A percentile compares a stretch with the other conserved stretches of the same genome.
Conservation (phyloP, 495 filamentous ascomycete species). For the Chaetomium cochliodes region DNA sequence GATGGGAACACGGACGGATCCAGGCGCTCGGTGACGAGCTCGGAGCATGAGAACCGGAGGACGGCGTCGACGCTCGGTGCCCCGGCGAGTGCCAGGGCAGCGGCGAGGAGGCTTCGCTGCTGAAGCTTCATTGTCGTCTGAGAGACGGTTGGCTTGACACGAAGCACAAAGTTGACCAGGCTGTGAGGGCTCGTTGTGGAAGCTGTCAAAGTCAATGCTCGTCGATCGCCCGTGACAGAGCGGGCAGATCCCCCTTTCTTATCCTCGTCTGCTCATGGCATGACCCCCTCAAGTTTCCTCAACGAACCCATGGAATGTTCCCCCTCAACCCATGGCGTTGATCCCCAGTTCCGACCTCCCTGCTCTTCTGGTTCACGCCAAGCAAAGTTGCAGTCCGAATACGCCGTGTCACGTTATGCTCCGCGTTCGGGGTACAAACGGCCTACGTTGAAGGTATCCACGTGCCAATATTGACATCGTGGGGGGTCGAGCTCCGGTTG, state of each 20-base stretch:
- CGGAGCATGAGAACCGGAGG: slow-evolving; percentile 61
- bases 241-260: slow-evolving; percentile 9
- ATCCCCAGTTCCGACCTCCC: not conserved
- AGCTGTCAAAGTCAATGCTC: not conserved
- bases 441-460: not conserved
- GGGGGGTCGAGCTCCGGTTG: slow-evolving; percentile 8
- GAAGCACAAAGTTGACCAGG: not conserved
- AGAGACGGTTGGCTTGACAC: not conserved
- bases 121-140: slow-evolving; percentile 7
- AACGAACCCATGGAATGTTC: too few relatives aligned
- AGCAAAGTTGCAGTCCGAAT: not conserved
- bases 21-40: slow-evolving; percentile 31
- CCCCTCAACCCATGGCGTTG: not conserved
- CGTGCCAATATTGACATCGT: not conserved
- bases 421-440: not conserved
- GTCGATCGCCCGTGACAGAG: not conserved
- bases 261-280: not conserved
- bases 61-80: slow-evolving; percentile 28
- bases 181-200: not conserved
- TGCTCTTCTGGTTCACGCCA: not conserved
- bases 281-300: not conserved
- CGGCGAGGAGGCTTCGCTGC: slow-evolving; percentile 15
- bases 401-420: not conserved
- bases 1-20: slow-evolving; percentile 26
- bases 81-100: slow-evolving; percentile 19